Percentiles rank a stretch among this genome's conserved stretches.
These are phyloP conservation scores for Saturnispora sekii DNA, from an alignment of 805 yeast species.

Conservation along the genomic window DNA sequence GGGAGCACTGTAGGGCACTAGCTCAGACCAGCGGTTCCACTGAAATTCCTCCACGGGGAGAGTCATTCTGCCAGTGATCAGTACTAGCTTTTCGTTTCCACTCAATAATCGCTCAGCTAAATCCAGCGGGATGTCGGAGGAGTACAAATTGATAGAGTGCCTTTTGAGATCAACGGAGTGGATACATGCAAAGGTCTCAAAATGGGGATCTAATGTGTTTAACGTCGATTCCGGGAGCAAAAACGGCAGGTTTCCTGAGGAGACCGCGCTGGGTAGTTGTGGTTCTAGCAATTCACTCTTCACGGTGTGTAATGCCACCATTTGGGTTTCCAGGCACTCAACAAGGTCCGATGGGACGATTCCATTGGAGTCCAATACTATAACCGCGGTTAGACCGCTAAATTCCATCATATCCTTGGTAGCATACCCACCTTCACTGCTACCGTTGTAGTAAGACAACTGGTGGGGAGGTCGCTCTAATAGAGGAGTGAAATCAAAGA, in stretches of 20 bases:
- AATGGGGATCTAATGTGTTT: slow-evolving; percentile 18
- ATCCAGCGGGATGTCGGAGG: slow-evolving; percentile 9
- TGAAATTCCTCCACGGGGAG: slow-evolving; percentile 41
- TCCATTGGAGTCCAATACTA: slow-evolving; percentile 26
- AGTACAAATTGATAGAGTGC: slow-evolving; percentile 41
- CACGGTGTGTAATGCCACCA: slow-evolving; percentile 31
- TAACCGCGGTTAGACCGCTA: slow-evolving; percentile 30
- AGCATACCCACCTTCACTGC: slow-evolving; percentile 1
- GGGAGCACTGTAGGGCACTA: slow-evolving; percentile 32
- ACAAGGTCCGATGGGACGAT: slow-evolving; percentile 27
- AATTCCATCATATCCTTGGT: slow-evolving; percentile 6
- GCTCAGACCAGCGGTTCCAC: slow-evolving; percentile 3
- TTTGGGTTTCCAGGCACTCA: slow-evolving; percentile 32
- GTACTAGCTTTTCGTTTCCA: slow-evolving; percentile 25
- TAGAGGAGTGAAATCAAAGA: slow-evolving; percentile 37
- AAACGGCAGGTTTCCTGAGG: slow-evolving; percentile 17
- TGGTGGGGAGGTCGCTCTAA: slow-evolving; percentile 31
- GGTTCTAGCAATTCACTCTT: slow-evolving; percentile 17
- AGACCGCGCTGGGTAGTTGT: not conserved
- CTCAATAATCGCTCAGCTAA: slow-evolving; percentile 13
- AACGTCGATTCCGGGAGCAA: slow-evolving; percentile 16
- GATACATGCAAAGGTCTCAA: slow-evolving; percentile 47
- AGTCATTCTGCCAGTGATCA: slow-evolving; percentile 57
- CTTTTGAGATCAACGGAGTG: slow-evolving; percentile 48
- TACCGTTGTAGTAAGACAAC: slow-evolving; percentile 27